These are phyloP conservation scores for Isoetes engelmannii DNA, from an alignment of 83 land plant species.

Conservation along the genomic window DNA sequence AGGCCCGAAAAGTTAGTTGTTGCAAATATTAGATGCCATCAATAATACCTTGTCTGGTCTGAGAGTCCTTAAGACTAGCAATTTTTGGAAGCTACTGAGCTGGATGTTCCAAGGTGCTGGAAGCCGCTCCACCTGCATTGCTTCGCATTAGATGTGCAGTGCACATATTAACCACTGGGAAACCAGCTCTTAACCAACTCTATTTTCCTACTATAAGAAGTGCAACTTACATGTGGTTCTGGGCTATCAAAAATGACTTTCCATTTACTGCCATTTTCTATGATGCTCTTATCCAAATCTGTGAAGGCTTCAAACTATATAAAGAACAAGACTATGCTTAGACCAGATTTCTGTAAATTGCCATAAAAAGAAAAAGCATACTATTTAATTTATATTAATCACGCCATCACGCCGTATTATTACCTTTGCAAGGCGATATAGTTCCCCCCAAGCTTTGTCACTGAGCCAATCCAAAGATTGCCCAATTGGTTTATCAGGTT, in stretches of 20 bases:
- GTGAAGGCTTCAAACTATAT: constrained; percentile 8
- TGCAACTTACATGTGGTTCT: constrained; percentile 20
- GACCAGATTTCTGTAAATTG: neutral
- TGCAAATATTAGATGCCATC: no score
- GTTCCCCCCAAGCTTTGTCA: constrained; percentile 26
- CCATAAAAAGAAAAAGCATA: neutral
- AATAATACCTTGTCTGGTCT: constrained; percentile 24
- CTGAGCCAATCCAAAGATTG: constrained; percentile 15
- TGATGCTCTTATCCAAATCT: constrained; percentile 15
- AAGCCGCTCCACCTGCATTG: constrained; percentile 19
- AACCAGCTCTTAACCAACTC: no score
- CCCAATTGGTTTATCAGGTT: constrained; percentile 20
- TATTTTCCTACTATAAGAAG: no score
- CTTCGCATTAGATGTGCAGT: no score
- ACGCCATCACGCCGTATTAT: neutral
- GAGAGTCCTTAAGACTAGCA: constrained; percentile 18
- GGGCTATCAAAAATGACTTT: constrained; percentile 28
- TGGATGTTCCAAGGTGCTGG: constrained; percentile 28
- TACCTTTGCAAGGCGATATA: constrained; percentile 22
- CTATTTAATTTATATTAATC: neutral
- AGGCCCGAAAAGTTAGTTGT: no score
- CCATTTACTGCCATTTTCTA: constrained; percentile 12
- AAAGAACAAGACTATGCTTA: neutral
- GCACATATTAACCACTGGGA: no score
- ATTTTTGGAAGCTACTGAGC: constrained; percentile 21